phyloP scores from a whole-genome alignment of 352 stramenopile species.

The Plasmopara muralis region DNA sequence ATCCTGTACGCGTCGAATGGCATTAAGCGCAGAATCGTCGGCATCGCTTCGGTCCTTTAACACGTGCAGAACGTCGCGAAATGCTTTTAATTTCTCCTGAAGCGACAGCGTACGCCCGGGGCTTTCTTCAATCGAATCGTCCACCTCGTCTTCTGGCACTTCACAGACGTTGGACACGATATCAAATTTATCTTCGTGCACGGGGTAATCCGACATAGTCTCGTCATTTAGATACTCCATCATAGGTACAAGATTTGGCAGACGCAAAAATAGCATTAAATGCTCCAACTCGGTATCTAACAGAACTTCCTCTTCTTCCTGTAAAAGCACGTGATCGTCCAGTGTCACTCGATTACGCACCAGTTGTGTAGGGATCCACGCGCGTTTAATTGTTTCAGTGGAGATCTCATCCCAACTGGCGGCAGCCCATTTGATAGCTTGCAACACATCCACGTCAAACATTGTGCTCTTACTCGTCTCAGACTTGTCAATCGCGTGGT shows the following conservation, averaged over 20 bases:
- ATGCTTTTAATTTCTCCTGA: constrained; percentile 75
- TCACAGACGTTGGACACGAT: constrained; percentile 60
- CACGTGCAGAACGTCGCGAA: constrained; percentile 69
- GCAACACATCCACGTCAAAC: constrained; percentile 63
- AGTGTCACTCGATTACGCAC: constrained; percentile 43
- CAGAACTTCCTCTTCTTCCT: constrained; percentile 53
- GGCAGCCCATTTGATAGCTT: constrained; percentile 74
- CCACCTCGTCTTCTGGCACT: constrained; percentile 59
- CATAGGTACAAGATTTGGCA: constrained; percentile 53
- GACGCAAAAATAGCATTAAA: constrained; percentile 53
- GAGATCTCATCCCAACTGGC: constrained; percentile 68
- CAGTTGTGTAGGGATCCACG: constrained; percentile 55
- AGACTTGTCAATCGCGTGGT: constrained; percentile 51
- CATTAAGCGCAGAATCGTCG: constrained; percentile 47
- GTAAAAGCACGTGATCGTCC: constrained; percentile 39
- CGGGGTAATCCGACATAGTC: constrained; percentile 49
- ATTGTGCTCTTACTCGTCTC: constrained; percentile 37
- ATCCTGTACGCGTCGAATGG: constrained; percentile 57
- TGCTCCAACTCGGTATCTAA: constrained; percentile 62
- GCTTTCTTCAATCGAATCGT: constrained; percentile 42
- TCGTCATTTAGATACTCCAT: constrained; percentile 73
- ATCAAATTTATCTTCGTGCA: constrained; percentile 83
- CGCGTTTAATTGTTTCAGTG: constrained; percentile 57
- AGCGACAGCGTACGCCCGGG: constrained; percentile 39
- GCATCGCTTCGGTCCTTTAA: constrained; percentile 63